These are phyloP conservation scores for Penicillium argentinense DNA, from an alignment of 495 filamentous ascomycete species.

Conservation along the genomic window DNA sequence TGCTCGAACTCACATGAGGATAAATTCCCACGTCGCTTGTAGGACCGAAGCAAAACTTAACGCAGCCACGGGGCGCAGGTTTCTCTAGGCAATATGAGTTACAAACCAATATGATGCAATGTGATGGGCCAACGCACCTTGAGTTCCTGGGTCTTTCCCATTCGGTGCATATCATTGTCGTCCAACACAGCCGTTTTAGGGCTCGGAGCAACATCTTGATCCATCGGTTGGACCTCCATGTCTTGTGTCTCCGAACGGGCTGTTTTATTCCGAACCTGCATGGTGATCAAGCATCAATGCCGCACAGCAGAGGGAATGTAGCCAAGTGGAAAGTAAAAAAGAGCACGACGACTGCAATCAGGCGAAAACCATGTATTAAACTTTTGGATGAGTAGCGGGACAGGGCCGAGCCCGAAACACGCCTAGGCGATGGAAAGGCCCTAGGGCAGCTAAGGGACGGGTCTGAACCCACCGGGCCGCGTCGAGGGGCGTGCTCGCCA, in stretches of 20 bases:
- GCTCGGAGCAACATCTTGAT: neutral
- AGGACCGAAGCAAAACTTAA: constrained; percentile 24
- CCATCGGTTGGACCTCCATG: neutral
- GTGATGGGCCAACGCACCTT: constrained; percentile 8
- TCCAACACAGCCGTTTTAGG: neutral
- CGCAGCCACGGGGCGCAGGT: constrained; percentile 22
- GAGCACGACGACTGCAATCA: too few relatives aligned
- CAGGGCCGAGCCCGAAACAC: too few relatives aligned
- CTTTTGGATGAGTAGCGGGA: too few relatives aligned
- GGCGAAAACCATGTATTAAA: too few relatives aligned
- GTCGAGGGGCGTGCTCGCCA: too few relatives aligned
- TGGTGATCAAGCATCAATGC: neutral
- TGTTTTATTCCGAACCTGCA: neutral
- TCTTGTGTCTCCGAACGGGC: neutral
- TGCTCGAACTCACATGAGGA: constrained; percentile 23
- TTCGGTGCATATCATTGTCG: constrained; percentile 21
- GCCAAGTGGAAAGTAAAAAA: too few relatives aligned
- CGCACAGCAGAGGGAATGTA: too few relatives aligned
- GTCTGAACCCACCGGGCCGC: too few relatives aligned
- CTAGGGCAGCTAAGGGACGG: too few relatives aligned
- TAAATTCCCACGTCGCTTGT: constrained; percentile 26
- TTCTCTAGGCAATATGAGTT: too few relatives aligned
- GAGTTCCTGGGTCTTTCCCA: constrained; percentile 26
- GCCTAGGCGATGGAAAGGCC: too few relatives aligned
- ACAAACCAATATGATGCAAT: neutral